Evolutionary conservation across 202 grass and related monocot species (phyloP), one percentile per base, ranked within the genome.

Genomic region (Brachypodium distachyon): DNA sequence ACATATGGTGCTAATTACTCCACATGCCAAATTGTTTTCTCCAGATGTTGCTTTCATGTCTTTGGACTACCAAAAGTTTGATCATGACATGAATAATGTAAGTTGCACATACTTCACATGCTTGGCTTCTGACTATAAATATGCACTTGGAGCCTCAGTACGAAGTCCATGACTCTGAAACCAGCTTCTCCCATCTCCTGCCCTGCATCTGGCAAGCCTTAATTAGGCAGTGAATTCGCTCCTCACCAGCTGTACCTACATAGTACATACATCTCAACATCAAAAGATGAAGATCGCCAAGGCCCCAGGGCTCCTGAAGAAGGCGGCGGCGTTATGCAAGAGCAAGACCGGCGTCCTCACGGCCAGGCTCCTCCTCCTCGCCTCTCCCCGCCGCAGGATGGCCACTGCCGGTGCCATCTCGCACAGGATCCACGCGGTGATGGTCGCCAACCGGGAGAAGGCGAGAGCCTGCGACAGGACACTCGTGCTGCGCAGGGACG

Each of bases 231-330:
- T 42, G 9, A 32, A 31, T 27, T 46, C 16, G 21, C 1, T 2
- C 61, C 40, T 32, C 42, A 16, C 11, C 16, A n/a, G n/a, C n/a
- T n/a, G n/a, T n/a, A n/a, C n/a, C n/a, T n/a, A n/a, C n/a, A n/a
- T n/a, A n/a, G n/a, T n/a, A n/a, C n/a, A n/a, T 4, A 37, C 5
- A 3, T 67, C 50, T 6, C 17, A 36, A 5, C 36, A 2, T 25
- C 51, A 47, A 87, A n/a, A 74, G 16, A 79, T 83, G 80, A 87
- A 59, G 61, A 54, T 87, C 16, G 0, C 16, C 28, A 87, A 83
- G 69, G 44, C 80, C 37, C 68, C 75, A 0, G 44, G 25, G 85
- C 34, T 87, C 23, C 34, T 79, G 43, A 83, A 83, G 61, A 87
- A 83, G 69, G 85, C 75, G 12, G 68, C 18, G 7, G 41, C 74